Percentiles rank a stretch among this genome's conserved stretches.
phyloP scores from a whole-genome alignment of 148 eudicot genomes.

The Pouteria glomerata region DNA sequence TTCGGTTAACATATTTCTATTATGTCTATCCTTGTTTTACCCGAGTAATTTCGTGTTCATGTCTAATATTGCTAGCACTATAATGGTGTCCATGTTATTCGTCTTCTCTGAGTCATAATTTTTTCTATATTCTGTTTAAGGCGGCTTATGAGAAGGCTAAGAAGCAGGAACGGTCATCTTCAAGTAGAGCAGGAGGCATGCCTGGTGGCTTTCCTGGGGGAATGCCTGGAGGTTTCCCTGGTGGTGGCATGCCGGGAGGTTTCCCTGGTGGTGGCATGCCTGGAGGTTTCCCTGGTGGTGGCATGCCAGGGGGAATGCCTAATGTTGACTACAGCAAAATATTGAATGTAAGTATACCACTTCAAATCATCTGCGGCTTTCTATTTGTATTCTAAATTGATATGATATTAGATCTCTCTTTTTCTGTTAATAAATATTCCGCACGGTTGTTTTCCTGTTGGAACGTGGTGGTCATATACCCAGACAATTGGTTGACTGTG shows the following conservation, averaged over 20 bases:
- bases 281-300: constrained; percentile 29
- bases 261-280: constrained; percentile 54
- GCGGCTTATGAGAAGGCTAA: constrained; percentile 97
- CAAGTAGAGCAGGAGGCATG: constrained; percentile 66
- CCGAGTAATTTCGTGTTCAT: too few relatives aligned
- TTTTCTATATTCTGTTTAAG: constrained; percentile 23
- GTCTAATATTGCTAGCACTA: too few relatives aligned
- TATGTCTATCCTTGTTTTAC: too few relatives aligned
- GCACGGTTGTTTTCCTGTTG: neutral
- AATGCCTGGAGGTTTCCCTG: constrained; percentile 27
- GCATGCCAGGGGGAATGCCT: constrained; percentile 46
- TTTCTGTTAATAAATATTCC: neutral
- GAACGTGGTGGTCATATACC: neutral
- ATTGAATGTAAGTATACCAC: constrained; percentile 53
- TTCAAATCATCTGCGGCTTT: neutral
- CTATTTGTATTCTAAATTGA: neutral
- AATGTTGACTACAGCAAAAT: constrained; percentile 81
- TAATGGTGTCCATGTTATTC: neutral
- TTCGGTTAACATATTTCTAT: too few relatives aligned
- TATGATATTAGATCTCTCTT: neutral
- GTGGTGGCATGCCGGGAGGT: constrained; percentile 48
- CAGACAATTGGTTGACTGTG: neutral
- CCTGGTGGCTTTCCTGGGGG: constrained; percentile 50
- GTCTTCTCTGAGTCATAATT: neutral
- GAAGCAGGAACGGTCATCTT: constrained; percentile 67